Percentiles rank a stretch among this genome's conserved stretches.
These are phyloP conservation scores for Lachnellula hyalina DNA, from an alignment of 2,329 filamentous ascomycete species.

Conservation along the genomic window DNA sequence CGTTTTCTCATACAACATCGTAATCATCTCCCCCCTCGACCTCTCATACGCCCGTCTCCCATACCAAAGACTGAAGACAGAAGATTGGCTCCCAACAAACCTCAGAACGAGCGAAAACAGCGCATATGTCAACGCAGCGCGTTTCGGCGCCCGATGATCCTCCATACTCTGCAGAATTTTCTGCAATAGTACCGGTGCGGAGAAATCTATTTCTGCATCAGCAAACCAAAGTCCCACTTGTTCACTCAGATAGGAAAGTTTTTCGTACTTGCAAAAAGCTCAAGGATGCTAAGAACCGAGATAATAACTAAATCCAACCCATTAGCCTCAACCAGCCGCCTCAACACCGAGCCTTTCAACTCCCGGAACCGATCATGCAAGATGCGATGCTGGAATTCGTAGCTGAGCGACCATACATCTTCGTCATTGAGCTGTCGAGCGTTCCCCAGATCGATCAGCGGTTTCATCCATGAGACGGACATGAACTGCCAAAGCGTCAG, in stretches of 20 bases:
- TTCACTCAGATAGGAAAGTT: neutral
- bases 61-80: conserved; percentile 72
- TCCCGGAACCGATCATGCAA: conserved; percentile 71
- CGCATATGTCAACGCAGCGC: conserved; percentile 61
- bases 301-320: conserved; percentile 67
- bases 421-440: conserved; percentile 64
- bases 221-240: neutral
- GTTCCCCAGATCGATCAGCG: conserved; percentile 62
- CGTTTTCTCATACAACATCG: conserved; percentile 72
- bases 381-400: conserved; percentile 74
- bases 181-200: conserved; percentile 65
- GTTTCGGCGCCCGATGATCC: conserved; percentile 42
- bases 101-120: conserved; percentile 55
- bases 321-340: conserved; percentile 67
- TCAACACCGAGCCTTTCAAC: conserved; percentile 66
- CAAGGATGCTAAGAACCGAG: conserved; percentile 52
- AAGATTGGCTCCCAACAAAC: conserved; percentile 57
- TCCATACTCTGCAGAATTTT: conserved; percentile 64
- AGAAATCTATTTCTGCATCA: conserved; percentile 40
- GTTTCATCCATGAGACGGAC: conserved; percentile 76
- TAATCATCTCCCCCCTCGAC: conserved; percentile 79
- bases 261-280: conserved; percentile 48
- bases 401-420: conserved; percentile 76
- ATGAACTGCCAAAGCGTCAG: conserved; percentile 78
- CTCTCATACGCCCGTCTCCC: conserved; percentile 79